Base-by-base conservation (phyloP, 345 rosid species). In the Citrus trifoliata region DNA sequence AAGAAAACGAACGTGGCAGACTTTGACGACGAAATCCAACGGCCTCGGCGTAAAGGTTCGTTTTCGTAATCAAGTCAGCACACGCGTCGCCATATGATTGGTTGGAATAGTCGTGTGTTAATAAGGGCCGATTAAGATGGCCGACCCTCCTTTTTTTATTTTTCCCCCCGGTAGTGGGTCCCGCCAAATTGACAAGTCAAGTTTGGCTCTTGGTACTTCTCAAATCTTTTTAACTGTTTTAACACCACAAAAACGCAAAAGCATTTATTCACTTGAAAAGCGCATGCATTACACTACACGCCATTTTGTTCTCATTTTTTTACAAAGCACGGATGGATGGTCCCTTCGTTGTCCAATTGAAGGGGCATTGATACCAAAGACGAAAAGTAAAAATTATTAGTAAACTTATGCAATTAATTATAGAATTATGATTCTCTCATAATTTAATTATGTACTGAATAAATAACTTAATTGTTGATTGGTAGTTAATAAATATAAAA, bases 341-440 rank as follows among this genome's bases (percentile, higher is more conserved):
- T 19, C 38, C n/a, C n/a, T 6, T 27, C 25, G 9, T 69, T 10
- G 18, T 24, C 1, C 10, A 13, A 46, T 6, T 48, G 19, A n/a
- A n/a, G 22, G 9, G 53, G 7, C 71, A 22, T 32, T 32, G 33
- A 32, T 67, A 18, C 6, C 25, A 59, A 64, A 30, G 37, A 32
- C 13, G 24, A 18, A 53, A 18, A 5, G 2, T 2, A 53, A 18
- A 53, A 53, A 46, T 46, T 42, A 12, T 42, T 46, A 12, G 51
- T 3, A 12, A 46, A 12, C 14, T 10, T 35, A 19, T 0, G 24
- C 3, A 30, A 27, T 27, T 8, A 37, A 22, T 67, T 67, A 42
- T 4, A 10, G 0, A 2, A 30, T 30, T 0, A 30, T 0, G 3
- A 30, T 30, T 30, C 0, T 0, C 0, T 30, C 3, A 2, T 30